Evolutionary conservation across 176 grass and related monocot genomes (phyloP), one percentile per base, ranked within the genome.

Genomic region (Elaeis guineensis): DNA sequence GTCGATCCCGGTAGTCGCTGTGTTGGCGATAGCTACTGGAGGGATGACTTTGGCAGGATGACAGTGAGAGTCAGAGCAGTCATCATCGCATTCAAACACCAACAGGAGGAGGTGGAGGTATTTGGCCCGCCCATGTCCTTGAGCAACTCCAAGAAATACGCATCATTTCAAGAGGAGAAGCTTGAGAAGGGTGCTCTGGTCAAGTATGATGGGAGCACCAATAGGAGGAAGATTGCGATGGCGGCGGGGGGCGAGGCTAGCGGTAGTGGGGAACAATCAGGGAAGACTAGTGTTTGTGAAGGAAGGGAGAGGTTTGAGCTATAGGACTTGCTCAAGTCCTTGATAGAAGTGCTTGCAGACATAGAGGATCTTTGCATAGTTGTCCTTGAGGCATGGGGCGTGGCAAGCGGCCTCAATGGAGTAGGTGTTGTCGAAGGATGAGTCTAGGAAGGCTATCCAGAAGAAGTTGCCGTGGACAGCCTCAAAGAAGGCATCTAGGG

Each of bases 321-420:
- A 52, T 81, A 76, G 57, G 93, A 98, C 64, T 70, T 98, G 12
- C 82, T 98, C 30, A 98, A 86, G 78, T 83, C 87, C 15, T 73
- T 78, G 58, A 84, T 87, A 21, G 93, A 98, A 78, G 87, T 92
- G 32, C 32, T 35, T 35, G 32, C 5, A 5, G 32, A 35, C 7
- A 5, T 9, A 9, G 32, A 35, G 8, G 32, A 35, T 9, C 32
- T 9, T 7, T 2, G 32, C 5, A 1, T 35, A 9, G 32, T 8
- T 5, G 32, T 35, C 32, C 32, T 35, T 9, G 32, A 35, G 32
- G 8, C 7, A 5, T 0, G 7, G 32, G 32, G 32, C 32, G 1
- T 35, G 32, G 32, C 7, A 35, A 5, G 32, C 11, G 32, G 32
- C 7, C 32, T 35, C 32, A 2, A 35, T 35, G 7, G 32, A 35